These are phyloP conservation scores for Pachyrhizus erosus DNA, from an alignment of 306 rosid genomes.

Conservation along the genomic window DNA sequence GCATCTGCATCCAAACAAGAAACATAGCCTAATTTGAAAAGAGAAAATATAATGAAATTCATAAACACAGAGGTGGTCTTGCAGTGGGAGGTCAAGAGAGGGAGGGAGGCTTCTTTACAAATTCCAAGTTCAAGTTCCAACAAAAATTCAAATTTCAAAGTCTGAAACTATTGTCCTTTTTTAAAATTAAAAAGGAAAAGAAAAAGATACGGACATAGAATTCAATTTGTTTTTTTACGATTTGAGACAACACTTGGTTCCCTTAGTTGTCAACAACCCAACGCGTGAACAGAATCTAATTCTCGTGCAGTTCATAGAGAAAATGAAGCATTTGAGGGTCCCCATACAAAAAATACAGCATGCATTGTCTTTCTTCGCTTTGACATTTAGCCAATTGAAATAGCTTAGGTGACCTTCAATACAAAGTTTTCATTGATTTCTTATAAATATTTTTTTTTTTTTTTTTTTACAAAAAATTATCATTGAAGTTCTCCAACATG, in stretches of 20 bases:
- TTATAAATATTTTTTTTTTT: no score
- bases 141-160: slow-evolving; percentile 42
- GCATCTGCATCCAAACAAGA: not conserved
- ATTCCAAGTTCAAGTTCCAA: slow-evolving; percentile 37
- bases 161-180: slow-evolving; percentile 14
- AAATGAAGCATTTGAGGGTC: slow-evolving; percentile 37
- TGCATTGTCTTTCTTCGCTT: slow-evolving; percentile 2
- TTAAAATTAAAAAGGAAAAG: not conserved
- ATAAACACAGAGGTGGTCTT: not conserved
- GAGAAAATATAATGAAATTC: not conserved
- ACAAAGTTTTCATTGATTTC: no score
- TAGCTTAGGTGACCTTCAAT: no score
- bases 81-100: not conserved
- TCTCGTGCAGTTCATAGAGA: slow-evolving; percentile 3
- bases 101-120: not conserved
- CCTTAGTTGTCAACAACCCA: slow-evolving; percentile 44
- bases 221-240: slow-evolving; percentile 30
- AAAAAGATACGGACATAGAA: not conserved
- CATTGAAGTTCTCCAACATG: no score
- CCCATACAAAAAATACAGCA: not conserved
- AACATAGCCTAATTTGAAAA: not conserved
- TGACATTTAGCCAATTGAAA: slow-evolving; percentile 35
- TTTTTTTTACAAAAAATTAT: no score
- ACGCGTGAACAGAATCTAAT: slow-evolving; percentile 45
- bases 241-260: slow-evolving; percentile 24